A percentile compares a stretch with the other conserved stretches of the same genome.
These are phyloP conservation scores for Aspergillus sp. DNA, from an alignment of 2,329 filamentous ascomycete genomes.

Conservation along the genomic window DNA sequence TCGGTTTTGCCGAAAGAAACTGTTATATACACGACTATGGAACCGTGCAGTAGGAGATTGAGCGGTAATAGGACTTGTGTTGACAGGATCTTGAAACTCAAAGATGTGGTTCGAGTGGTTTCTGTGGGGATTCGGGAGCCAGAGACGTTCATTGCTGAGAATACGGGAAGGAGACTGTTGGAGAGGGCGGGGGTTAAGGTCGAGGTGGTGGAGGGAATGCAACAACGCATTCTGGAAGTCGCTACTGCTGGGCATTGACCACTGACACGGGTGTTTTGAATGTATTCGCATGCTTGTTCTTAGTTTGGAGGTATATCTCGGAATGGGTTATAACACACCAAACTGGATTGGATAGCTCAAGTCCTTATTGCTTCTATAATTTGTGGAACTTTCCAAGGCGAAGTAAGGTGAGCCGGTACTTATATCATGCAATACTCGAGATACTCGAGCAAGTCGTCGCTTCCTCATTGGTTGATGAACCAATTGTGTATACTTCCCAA, in stretches of 20 bases:
- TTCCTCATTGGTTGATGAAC: no score
- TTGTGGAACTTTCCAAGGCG: no score
- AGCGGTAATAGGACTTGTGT: slow-evolving; percentile 42
- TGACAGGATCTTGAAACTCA: slow-evolving; percentile 36
- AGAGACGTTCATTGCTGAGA: slow-evolving; percentile 36
- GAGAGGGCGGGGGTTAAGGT: slow-evolving; percentile 19
- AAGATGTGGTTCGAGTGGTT: slow-evolving; percentile 34
- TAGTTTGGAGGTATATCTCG: no score
- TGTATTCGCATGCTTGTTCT: no score
- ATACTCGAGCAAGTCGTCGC: no score
- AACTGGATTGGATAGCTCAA: no score
- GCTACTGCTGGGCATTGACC: slow-evolving; percentile 9
- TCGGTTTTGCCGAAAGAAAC: slow-evolving; percentile 42
- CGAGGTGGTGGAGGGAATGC: slow-evolving; percentile 18
- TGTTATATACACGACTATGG: slow-evolving; percentile 48
- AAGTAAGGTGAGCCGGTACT: no score
- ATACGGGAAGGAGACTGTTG: slow-evolving; percentile 24
- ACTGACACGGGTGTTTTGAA: no score
- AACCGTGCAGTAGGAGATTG: slow-evolving; percentile 45
- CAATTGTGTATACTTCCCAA: neutral
- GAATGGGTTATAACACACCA: no score
- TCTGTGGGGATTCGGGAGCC: slow-evolving; percentile 43
- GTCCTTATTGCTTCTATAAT: no score
- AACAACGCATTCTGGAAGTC: slow-evolving; percentile 16
- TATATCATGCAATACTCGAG: no score